Evolutionary conservation across 495 filamentous ascomycete species (phyloP).

Genomic region (Trichoderma gamsii): DNA sequence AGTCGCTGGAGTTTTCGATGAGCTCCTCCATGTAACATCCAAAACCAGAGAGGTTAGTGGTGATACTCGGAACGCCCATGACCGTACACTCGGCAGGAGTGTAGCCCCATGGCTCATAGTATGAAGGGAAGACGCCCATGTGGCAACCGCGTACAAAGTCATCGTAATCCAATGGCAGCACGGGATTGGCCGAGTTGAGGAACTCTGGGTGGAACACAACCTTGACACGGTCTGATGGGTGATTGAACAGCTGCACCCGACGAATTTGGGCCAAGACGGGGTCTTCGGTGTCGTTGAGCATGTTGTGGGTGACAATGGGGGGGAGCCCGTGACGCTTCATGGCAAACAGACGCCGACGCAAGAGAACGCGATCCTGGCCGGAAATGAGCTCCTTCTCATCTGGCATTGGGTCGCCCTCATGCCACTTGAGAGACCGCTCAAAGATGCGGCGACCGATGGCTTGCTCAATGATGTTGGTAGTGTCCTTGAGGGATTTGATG

Average conservation of each 20-base stretch:
- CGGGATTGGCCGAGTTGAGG: slow-evolving; percentile 89
- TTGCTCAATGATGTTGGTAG: slow-evolving; percentile 80
- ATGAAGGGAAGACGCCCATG: slow-evolving; percentile 90
- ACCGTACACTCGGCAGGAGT: slow-evolving; percentile 98
- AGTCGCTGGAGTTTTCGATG: slow-evolving; percentile 95
- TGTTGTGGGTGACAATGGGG: slow-evolving; percentile 99
- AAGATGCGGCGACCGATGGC: slow-evolving; percentile 91
- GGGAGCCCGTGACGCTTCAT: slow-evolving; percentile 89
- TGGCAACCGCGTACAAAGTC: slow-evolving; percentile 98
- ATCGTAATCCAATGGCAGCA: slow-evolving; percentile 93
- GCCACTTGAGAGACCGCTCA: slow-evolving; percentile 87
- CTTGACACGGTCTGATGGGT: slow-evolving; percentile 91
- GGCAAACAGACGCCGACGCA: slow-evolving; percentile 85
- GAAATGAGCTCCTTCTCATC: slow-evolving; percentile 94
- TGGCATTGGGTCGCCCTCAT: slow-evolving; percentile 84
- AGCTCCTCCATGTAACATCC: slow-evolving; percentile 99
- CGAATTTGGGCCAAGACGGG: slow-evolving; percentile 95
- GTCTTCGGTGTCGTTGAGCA: slow-evolving; percentile 89
- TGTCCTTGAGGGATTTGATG: slow-evolving; percentile 91
- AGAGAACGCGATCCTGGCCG: slow-evolving; percentile 84
- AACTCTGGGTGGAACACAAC: slow-evolving; percentile 98
- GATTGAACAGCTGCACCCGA: slow-evolving; percentile 93
- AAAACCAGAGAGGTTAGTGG: slow-evolving; percentile 94
- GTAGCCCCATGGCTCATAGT: slow-evolving; percentile 99
- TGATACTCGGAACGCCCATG: slow-evolving; percentile 98